Evolutionary conservation across 306 rosid genomes (phyloP).

Genomic region (Dryas alaskensis): DNA sequence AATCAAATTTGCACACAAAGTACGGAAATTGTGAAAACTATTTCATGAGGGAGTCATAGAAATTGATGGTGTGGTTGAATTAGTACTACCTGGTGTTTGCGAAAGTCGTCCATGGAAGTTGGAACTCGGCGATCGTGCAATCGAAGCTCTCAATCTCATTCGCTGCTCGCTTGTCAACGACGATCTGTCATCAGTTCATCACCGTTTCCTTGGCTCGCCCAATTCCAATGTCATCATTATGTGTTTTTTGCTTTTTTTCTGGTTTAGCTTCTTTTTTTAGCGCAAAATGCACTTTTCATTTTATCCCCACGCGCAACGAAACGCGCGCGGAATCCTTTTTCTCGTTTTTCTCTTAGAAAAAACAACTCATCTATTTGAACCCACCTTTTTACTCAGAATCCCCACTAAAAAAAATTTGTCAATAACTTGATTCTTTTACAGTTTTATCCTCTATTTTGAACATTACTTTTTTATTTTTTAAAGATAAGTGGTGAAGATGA

Average conservation of each 20-base stretch:
- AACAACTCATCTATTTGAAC: too few species aligned
- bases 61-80: background rate
- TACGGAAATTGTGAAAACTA: background rate
- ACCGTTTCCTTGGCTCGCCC: background rate
- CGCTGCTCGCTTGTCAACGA: slow-evolving; percentile 15
- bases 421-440: too few species aligned
- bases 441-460: too few species aligned
- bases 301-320: background rate
- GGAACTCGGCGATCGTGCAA: background rate
- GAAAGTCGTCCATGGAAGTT: slow-evolving; percentile 56
- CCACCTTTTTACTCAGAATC: too few species aligned
- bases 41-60: background rate
- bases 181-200: background rate
- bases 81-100: slow-evolving; percentile 59
- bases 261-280: background rate
- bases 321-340: background rate
- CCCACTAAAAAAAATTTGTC: too few species aligned
- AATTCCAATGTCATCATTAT: background rate
- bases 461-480: too few species aligned
- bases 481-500: too few species aligned
- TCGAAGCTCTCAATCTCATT: slow-evolving; percentile 19
- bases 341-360: too few species aligned
- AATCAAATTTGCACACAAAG: background rate
- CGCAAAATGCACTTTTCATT: background rate
- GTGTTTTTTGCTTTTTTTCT: background rate